Evolutionary conservation across 139 green algal genomes (phyloP).

Genomic region (Micractinium conductrix): DNA sequence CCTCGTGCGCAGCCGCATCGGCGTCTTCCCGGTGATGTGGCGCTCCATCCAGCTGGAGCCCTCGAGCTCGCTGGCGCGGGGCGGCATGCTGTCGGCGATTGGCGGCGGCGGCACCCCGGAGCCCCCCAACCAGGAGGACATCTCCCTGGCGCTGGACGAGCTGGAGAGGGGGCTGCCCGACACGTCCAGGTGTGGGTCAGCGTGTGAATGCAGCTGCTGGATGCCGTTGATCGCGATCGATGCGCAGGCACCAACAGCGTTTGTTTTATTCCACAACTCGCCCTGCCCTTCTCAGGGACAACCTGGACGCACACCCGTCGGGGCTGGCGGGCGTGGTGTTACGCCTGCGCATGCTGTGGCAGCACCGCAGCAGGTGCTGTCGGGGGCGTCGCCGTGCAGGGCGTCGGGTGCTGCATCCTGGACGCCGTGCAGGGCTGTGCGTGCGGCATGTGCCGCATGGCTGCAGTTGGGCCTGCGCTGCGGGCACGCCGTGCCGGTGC

Average conservation of each 20-base stretch:
- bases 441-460: background rate
- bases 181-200: background rate
- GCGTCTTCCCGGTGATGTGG: conserved; percentile 19
- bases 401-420: no score
- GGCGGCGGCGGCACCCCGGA: background rate
- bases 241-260: no score
- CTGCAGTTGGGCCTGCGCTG: no score
- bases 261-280: background rate
- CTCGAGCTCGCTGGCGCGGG: background rate
- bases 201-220: background rate
- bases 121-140: conserved; percentile 11
- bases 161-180: background rate
- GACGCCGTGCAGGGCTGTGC: no score
- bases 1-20: conserved; percentile 1
- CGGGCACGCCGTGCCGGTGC: no score
- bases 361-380: conserved; percentile 10
- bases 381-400: no score
- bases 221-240: no score
- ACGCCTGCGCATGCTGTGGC: background rate
- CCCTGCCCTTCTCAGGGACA: background rate
- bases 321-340: conserved; percentile 2
- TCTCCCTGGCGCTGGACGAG: background rate
- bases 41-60: conserved; percentile 1
- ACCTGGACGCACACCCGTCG: conserved; percentile 7
- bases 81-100: background rate